Evolutionary conservation across 2,329 filamentous ascomycete genomes (phyloP), one percentile per base, ranked within the genome.

Genomic region (Microascus cirrosus): DNA sequence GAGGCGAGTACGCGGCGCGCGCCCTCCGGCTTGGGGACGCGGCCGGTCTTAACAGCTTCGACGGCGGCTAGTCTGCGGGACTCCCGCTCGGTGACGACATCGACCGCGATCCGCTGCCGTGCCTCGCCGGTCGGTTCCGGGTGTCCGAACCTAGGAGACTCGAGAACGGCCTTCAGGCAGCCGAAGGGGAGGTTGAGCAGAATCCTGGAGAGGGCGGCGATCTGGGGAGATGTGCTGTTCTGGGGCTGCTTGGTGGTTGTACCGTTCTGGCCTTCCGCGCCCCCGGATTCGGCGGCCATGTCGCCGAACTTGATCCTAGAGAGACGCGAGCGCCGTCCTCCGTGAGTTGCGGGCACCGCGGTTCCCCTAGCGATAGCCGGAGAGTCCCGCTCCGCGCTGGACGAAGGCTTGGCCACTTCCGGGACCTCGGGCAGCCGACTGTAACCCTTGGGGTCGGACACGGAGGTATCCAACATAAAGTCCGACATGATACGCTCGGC

Each of bases 281-380:
- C 62, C 11, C 62, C 63, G 35, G 62, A 62, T 24, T 65, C 59
- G 61, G 72, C 55, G 64, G 81, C 73, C 22, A 86, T 72, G 62
- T 89, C 85, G n/a, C 87, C 87, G 64, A 90, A 90, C 60, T 84
- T 82, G 56, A 90, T 89, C 61, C 77, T 79, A 60, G 70, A 54
- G 78, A 76, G 55, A 82, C 69, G 56, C 71, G 75, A 8, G 65
- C 66, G 55, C 65, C 68, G 53, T 39, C 57, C 58, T 15, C 28
- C 8, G 28, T 61, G 52, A 11, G 39, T 42, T 53, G 59, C 58
- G 32, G n/a, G 35, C 22, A 58, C 36, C 13, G 59, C n/a, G n/a
- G 58, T 57, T 20, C 11, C 61, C 59, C 20, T 59, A 55, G 45
- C 48, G 13, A 60, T 53, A 36, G 65, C 55, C 11, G 62, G 58